A percentile compares a stretch with the other conserved stretches of the same genome.
These are phyloP conservation scores for Tubosaeta sp. DNA, from an alignment of 768 basidiomycete genomes.

Conservation along the genomic window DNA sequence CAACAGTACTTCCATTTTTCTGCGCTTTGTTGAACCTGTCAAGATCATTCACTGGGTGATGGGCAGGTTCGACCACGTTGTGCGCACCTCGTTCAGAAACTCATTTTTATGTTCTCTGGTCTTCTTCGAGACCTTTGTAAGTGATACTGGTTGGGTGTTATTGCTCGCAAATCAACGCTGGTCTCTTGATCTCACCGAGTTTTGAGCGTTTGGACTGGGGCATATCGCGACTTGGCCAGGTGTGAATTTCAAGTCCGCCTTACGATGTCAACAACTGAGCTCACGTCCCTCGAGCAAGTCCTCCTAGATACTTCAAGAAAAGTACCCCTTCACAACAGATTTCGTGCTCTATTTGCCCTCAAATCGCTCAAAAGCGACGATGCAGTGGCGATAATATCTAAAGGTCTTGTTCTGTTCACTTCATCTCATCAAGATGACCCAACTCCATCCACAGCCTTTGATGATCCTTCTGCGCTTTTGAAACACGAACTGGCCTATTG, in stretches of 20 bases:
- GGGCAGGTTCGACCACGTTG: slow-evolving; percentile 1
- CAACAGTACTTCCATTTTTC: slow-evolving; percentile 96
- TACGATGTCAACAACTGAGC: slow-evolving; percentile 42
- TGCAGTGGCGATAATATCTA: slow-evolving; percentile 80
- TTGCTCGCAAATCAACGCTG: background rate
- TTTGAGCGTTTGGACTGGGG: slow-evolving; percentile 87
- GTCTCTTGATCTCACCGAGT: slow-evolving; percentile 55
- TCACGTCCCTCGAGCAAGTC: slow-evolving; percentile 63
- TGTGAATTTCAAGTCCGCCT: slow-evolving; percentile 48
- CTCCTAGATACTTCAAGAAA: slow-evolving; percentile 75
- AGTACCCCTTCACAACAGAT: slow-evolving; percentile 80
- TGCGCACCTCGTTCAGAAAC: slow-evolving; percentile 71
- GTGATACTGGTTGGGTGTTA: slow-evolving; percentile 55
- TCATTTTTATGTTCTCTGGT: slow-evolving; percentile 86
- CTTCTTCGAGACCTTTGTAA: slow-evolving; percentile 94
- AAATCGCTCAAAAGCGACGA: slow-evolving; percentile 77
- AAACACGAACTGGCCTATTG: slow-evolving; percentile 99
- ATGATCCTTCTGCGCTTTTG: slow-evolving; percentile 81
- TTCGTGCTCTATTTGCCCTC: slow-evolving; percentile 87
- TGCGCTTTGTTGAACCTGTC: slow-evolving; percentile 72
- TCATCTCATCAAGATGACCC: background rate
- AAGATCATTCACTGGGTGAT: slow-evolving; percentile 23
- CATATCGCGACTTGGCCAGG: slow-evolving; percentile 44
- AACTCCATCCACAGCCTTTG: slow-evolving; percentile 54
- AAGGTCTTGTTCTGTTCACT: slow-evolving; percentile 47